These are phyloP conservation scores for Allium sativum DNA, from an alignment of 106 monocot genomes.

Conservation along the genomic window DNA sequence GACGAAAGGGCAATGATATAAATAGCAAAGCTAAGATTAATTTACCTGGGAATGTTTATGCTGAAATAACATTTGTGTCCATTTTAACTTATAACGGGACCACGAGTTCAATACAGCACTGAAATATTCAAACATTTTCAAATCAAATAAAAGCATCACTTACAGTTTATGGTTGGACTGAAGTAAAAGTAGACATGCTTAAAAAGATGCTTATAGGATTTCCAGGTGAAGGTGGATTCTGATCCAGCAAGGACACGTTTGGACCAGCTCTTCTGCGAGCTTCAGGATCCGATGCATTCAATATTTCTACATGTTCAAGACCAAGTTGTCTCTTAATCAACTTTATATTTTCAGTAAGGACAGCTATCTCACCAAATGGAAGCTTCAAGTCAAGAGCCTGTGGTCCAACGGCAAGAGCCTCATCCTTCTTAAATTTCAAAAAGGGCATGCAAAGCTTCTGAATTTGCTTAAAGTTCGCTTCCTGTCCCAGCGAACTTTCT, in stretches of 20 bases:
- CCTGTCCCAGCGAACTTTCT: constrained; percentile 33
- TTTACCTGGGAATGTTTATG: no score
- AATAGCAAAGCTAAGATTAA: no score
- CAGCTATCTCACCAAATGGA: constrained; percentile 79
- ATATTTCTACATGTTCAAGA: constrained; percentile 55
- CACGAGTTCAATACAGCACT: no score
- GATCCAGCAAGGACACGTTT: constrained; percentile 30
- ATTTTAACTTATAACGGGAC: no score
- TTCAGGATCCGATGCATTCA: constrained; percentile 31
- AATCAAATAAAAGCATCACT: no score
- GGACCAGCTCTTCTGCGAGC: constrained; percentile 47
- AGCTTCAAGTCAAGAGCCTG: constrained; percentile 78
- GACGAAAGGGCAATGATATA: no score
- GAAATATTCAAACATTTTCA: no score
- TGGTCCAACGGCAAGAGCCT: constrained; percentile 45
- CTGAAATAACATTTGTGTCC: no score
- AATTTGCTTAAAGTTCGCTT: constrained; percentile 51
- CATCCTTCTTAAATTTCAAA: constrained; percentile 80
- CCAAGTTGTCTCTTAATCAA: constrained; percentile 82
- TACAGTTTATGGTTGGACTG: background rate
- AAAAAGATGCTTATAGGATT: constrained; percentile 58
- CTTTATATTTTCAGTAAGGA: constrained; percentile 62
- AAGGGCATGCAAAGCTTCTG: constrained; percentile 91
- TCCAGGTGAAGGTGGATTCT: constrained; percentile 80
- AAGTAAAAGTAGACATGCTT: constrained; percentile 27